phyloP scores from a whole-genome alignment of 805 yeast species.

The Zygosaccharomyces bisporus region DNA sequence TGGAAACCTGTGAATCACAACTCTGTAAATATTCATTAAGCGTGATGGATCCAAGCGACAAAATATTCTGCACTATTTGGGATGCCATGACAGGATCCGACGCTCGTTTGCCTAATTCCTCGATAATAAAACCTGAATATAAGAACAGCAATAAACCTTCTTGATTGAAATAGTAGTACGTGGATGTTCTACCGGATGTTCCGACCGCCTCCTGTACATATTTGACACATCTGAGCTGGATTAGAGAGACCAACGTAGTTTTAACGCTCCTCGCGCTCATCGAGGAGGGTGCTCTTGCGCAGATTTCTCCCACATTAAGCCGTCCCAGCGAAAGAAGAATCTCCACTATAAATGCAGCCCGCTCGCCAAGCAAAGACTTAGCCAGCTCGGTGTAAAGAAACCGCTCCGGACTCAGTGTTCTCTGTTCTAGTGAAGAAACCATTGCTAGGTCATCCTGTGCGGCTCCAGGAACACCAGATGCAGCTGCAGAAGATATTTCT shows the following conservation, averaged over 20 bases:
- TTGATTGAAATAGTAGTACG: slow-evolving; percentile 58
- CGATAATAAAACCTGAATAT: slow-evolving; percentile 73
- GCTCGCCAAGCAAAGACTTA: slow-evolving; percentile 61
- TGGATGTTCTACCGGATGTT: slow-evolving; percentile 28
- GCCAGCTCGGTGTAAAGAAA: slow-evolving; percentile 53
- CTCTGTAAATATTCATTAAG: slow-evolving; percentile 46
- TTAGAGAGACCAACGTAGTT: slow-evolving; percentile 65
- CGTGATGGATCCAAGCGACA: slow-evolving; percentile 65
- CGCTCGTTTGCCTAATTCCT: slow-evolving; percentile 44
- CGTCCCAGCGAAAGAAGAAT: slow-evolving; percentile 66
- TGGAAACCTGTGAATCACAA: slow-evolving; percentile 27
- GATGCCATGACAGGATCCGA: slow-evolving; percentile 22
- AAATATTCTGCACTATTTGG: slow-evolving; percentile 62
- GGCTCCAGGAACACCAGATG: background rate
- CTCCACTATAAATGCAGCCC: slow-evolving; percentile 61
- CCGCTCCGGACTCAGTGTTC: slow-evolving; percentile 61
- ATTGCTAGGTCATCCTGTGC: slow-evolving; percentile 10
- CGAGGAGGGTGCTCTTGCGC: slow-evolving; percentile 38
- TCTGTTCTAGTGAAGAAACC: slow-evolving; percentile 36
- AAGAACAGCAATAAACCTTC: slow-evolving; percentile 60
- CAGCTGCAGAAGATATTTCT: background rate
- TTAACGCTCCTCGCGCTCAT: slow-evolving; percentile 52
- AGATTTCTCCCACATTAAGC: slow-evolving; percentile 52
- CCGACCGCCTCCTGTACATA: slow-evolving; percentile 50
- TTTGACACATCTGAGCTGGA: slow-evolving; percentile 73